These are phyloP conservation scores for Halophytophthora polymorphica DNA, from an alignment of 352 stramenopile species.

Conservation along the genomic window DNA sequence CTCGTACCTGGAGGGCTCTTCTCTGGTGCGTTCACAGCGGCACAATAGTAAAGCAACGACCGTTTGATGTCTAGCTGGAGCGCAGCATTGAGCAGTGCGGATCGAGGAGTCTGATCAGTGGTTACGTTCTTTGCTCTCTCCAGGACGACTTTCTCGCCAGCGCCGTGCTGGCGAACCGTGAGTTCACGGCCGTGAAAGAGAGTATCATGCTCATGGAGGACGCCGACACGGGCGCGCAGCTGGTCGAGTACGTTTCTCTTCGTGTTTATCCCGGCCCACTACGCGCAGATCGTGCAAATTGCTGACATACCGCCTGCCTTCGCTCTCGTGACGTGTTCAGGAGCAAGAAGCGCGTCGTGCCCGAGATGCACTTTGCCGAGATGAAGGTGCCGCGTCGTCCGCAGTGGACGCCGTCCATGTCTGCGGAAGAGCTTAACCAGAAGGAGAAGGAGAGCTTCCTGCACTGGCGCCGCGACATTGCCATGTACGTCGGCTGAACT, in stretches of 20 bases:
- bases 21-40: slow-evolving; percentile 38
- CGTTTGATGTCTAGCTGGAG: too few species aligned
- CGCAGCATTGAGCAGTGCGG: slow-evolving; percentile 1
- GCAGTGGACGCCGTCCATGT: slow-evolving; percentile 94
- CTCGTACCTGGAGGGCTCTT: slow-evolving; percentile 85
- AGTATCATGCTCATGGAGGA: slow-evolving; percentile 80
- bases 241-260: slow-evolving; percentile 53
- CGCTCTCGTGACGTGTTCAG: slow-evolving; percentile 19
- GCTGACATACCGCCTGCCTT: background rate
- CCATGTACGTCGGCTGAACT: slow-evolving; percentile 50
- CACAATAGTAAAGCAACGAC: background rate
- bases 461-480: slow-evolving; percentile 96
- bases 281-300: background rate
- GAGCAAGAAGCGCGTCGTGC: slow-evolving; percentile 46
- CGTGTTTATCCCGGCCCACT: background rate
- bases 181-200: slow-evolving; percentile 91
- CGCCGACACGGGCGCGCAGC: slow-evolving; percentile 42
- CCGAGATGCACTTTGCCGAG: slow-evolving; percentile 91
- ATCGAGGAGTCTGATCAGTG: background rate
- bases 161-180: slow-evolving; percentile 87
- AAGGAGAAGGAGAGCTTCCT: slow-evolving; percentile 98
- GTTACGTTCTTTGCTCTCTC: background rate
- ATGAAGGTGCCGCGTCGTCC: slow-evolving; percentile 96
- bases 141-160: slow-evolving; percentile 93
- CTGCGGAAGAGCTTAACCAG: slow-evolving; percentile 93